Base-by-base conservation (phyloP, 352 stramenopile genomes). In the Albugo laibachii region DNA sequence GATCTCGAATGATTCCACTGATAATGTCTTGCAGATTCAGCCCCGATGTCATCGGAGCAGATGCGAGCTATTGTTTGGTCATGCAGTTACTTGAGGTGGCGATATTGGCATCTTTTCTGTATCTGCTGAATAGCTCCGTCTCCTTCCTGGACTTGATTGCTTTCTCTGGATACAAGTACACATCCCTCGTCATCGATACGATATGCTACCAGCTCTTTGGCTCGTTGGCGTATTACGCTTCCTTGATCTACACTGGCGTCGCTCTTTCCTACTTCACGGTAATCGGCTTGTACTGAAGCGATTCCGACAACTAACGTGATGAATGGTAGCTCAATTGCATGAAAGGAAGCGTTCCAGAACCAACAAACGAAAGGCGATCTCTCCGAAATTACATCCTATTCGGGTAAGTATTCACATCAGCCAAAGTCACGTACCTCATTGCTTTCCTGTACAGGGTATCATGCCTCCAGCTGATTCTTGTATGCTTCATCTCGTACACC, bases 131-230 rank as follows among this genome's bases (percentile, higher is more conserved):
- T 53, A 87, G 81, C 48, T 83, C 83, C 2, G 80, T 97, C 50
- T 75, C 83, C 31, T 86, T 97, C 39, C 67, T 99, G 36, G 96
- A 99, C 62, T 59, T 99, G 41, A 71, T 97, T 43, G 85, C 83
- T 34, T 97, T 97, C 61, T 97, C 92, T 12, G 95, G 95, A 48
- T 99, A 99, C 84, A 99, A 99, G 70, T 99, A 98, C 69, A 86
- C 98, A 36, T 83, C 87, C 20, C 65, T 98, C n/a, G 83, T 92
- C 48, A 72, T 97, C 54, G 95, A 97, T 66, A 92, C 93, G 50
- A 49, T 97, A 34, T 71, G 89, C 42, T 92, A 83, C 46, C 65
- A 94, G 49, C 52, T 86, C 14, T 43, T 82, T 34, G 88, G 92
- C 13, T 71, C 75, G 15, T 57, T 78, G 44, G 74, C 83, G 20